These are phyloP conservation scores for Geotrichum australiense DNA, from an alignment of 1,139 yeast genomes.

Conservation along the genomic window DNA sequence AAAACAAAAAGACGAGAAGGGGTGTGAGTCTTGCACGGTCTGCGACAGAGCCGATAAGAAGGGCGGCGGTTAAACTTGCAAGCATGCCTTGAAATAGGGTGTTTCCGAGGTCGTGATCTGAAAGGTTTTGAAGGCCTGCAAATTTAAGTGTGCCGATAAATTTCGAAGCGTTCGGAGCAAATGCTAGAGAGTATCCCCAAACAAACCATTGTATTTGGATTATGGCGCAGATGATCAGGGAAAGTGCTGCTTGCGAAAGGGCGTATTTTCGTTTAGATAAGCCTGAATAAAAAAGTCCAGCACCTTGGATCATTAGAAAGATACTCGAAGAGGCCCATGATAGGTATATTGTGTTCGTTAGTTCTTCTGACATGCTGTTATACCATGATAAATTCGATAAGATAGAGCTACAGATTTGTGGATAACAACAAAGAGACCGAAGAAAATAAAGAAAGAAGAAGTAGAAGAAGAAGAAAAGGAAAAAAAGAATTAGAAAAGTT, in stretches of 20 bases:
- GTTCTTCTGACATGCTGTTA: constrained; percentile 9
- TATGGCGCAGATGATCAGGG: constrained; percentile 40
- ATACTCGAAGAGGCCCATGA: constrained; percentile 14
- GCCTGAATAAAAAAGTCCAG: constrained; percentile 52
- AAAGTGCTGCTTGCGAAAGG: constrained; percentile 47
- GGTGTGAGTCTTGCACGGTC: constrained; percentile 54
- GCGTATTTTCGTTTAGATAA: constrained; percentile 52
- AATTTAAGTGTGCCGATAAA: constrained; percentile 45
- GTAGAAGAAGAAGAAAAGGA: too few relatives aligned
- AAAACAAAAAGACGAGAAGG: constrained; percentile 45
- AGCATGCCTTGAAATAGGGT: constrained; percentile 33
- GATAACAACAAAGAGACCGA: too few relatives aligned
- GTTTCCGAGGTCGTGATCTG: constrained; percentile 35
- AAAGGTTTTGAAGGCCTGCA: constrained; percentile 37
- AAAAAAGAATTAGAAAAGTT: too few relatives aligned
- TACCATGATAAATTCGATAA: too few relatives aligned
- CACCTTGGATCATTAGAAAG: constrained; percentile 20
- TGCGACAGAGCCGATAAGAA: constrained; percentile 53
- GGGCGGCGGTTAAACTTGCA: constrained; percentile 46
- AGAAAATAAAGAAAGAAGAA: too few relatives aligned
- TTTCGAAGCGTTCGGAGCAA: constrained; percentile 34
- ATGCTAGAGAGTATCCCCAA: constrained; percentile 47
- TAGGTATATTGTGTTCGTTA: constrained; percentile 12
- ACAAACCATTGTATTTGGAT: constrained; percentile 49
- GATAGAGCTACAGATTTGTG: too few relatives aligned